phyloP scores from a whole-genome alignment of 257 asterid genomes.

The Fraxinus pennsylvanica region DNA sequence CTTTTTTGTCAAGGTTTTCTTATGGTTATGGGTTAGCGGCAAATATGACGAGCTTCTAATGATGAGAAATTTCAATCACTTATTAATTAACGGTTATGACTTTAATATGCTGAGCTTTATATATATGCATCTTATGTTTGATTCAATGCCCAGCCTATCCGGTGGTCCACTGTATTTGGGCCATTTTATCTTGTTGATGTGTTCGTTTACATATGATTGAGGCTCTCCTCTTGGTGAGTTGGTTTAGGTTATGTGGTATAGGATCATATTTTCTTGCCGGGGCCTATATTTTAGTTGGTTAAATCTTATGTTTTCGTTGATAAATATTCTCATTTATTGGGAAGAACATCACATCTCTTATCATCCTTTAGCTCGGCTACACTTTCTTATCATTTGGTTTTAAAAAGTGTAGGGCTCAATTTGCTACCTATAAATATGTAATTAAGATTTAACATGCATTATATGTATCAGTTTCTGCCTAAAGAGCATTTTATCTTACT shows the following conservation, averaged over 20 bases:
- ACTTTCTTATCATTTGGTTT: not conserved
- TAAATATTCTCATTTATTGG: not conserved
- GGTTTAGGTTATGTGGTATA: not conserved
- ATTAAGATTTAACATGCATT: not conserved
- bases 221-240: not conserved
- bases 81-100: too few relatives aligned
- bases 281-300: too few relatives aligned
- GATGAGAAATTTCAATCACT: not conserved
- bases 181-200: not conserved
- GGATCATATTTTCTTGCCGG: not conserved
- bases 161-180: not conserved
- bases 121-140: not conserved
- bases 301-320: not conserved
- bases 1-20: not conserved
- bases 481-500: slow-evolving; percentile 14
- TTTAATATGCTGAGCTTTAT: too few relatives aligned
- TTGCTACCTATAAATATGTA: not conserved
- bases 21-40: not conserved
- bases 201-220: not conserved
- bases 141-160: not conserved
- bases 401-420: not conserved
- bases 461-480: not conserved
- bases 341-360: not conserved
- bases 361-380: not conserved
- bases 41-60: not conserved